phyloP scores from a whole-genome alignment of 2,329 filamentous ascomycete genomes.

The Aspergillus sp. region DNA sequence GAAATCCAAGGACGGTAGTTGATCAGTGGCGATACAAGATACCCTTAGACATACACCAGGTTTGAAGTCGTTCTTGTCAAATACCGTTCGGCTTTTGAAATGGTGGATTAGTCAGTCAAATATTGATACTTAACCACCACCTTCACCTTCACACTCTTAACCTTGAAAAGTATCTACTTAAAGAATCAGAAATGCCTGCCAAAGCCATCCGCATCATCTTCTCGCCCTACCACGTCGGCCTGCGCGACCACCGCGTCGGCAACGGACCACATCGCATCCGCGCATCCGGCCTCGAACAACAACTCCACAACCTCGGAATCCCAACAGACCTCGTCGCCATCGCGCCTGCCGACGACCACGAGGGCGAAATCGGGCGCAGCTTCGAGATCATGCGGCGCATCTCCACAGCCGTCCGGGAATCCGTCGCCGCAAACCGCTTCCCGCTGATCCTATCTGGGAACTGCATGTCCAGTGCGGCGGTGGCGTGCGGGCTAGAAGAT shows the following conservation, averaged over 20 bases:
- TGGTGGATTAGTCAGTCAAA: no score
- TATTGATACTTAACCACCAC: no score
- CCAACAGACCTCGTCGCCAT: slow-evolving; percentile 19
- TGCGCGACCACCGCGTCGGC: slow-evolving; percentile 38
- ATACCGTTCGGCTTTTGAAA: no score
- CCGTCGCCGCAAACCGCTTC: slow-evolving; percentile 29
- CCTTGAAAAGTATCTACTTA: no score
- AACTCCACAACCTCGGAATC: slow-evolving; percentile 26
- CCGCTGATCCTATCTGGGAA: slow-evolving; percentile 43
- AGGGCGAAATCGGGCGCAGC: slow-evolving; percentile 42
- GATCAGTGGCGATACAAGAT: no score
- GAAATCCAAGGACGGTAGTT: no score
- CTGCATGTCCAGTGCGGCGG: slow-evolving; percentile 38
- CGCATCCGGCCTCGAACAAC: slow-evolving; percentile 27
- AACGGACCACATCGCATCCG: slow-evolving; percentile 37
- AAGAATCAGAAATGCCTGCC: no score
- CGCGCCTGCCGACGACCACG: slow-evolving; percentile 33
- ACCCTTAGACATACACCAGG: no score
- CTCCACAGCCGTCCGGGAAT: slow-evolving; percentile 31
- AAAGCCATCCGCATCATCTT: slow-evolving; percentile 27
- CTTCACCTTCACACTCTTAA: no score
- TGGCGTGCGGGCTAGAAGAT: slow-evolving; percentile 35
- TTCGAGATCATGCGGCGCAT: slow-evolving; percentile 43
- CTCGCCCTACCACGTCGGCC: slow-evolving; percentile 43
- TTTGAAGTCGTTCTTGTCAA: no score